Evolutionary conservation across 1,284 basidiomycete genomes (phyloP).

Genomic region (Leccinum huronense): DNA sequence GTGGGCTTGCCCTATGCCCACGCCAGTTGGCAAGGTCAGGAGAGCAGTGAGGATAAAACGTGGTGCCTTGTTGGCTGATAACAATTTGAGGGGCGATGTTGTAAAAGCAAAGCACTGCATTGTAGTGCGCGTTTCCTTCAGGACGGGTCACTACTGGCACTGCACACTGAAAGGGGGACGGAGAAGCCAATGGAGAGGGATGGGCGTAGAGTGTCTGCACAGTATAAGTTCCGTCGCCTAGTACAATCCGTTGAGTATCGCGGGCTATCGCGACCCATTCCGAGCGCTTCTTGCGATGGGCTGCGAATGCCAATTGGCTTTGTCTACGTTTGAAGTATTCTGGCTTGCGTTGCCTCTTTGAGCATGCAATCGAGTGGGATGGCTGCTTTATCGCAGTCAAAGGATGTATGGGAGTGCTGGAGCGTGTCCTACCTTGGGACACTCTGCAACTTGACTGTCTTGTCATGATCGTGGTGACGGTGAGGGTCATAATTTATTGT

Average conservation of each 20-base stretch:
- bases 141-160: slow-evolving; percentile 9
- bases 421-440: slow-evolving; percentile 31
- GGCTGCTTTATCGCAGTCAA: slow-evolving; percentile 31
- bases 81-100: slow-evolving; percentile 41
- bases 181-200: slow-evolving; percentile 24
- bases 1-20: slow-evolving; percentile 13
- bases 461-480: slow-evolving; percentile 20
- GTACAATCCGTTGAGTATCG: slow-evolving; percentile 43
- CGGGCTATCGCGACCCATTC: slow-evolving; percentile 37
- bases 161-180: slow-evolving; percentile 23
- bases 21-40: slow-evolving; percentile 39
- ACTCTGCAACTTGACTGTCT: slow-evolving; percentile 25
- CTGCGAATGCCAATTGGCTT: slow-evolving; percentile 24
- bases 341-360: slow-evolving; percentile 29
- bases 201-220: slow-evolving; percentile 34
- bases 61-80: slow-evolving; percentile 40
- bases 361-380: slow-evolving; percentile 12
- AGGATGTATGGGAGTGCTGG: slow-evolving; percentile 20
- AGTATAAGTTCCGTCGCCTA: slow-evolving; percentile 48
- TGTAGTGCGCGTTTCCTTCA: slow-evolving; percentile 2
- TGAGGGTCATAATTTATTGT: slow-evolving; percentile 1
- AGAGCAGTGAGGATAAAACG: slow-evolving; percentile 42
- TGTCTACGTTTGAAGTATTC: slow-evolving; percentile 22
- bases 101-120: slow-evolving; percentile 29
- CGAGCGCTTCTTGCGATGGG: slow-evolving; percentile 27